Percentiles rank a stretch among this genome's conserved stretches.
Evolutionary conservation across 2,329 filamentous ascomycete genomes (phyloP).

Genomic region (Nemania sp.): DNA sequence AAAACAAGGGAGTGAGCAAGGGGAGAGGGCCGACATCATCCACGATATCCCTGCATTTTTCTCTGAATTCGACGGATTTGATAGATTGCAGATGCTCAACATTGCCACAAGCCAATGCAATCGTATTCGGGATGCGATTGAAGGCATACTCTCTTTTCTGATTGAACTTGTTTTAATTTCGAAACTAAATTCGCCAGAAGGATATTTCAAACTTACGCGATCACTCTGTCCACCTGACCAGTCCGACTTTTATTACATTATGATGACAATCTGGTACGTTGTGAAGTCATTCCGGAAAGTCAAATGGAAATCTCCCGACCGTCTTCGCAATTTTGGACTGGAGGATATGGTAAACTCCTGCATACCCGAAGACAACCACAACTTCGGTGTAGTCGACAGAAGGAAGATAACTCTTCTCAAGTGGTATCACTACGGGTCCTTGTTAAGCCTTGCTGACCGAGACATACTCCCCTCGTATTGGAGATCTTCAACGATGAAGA

Average conservation of each 20-base stretch:
- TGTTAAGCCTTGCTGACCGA: conserved; percentile 19
- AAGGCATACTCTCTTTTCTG: conserved; percentile 22
- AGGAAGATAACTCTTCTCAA: conserved; percentile 30
- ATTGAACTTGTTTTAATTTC: conserved; percentile 20
- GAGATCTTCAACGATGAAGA: conserved; percentile 14
- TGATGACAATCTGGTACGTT: conserved; percentile 37
- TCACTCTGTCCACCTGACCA: conserved; percentile 2
- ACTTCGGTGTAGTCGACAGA: conserved; percentile 22
- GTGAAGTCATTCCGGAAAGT: conserved; percentile 20
- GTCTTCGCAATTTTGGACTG: conserved; percentile 3
- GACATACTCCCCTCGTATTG: conserved; percentile 7
- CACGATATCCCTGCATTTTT: conserved; percentile 1
- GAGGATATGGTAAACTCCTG: conserved; percentile 16
- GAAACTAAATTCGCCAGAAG: not conserved
- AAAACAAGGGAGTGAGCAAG: not conserved
- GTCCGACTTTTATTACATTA: conserved; percentile 37
- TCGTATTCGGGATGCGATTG: conserved; percentile 26
- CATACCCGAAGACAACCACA: conserved; percentile 21
- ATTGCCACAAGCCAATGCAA: conserved; percentile 15
- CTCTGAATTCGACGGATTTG: conserved; percentile 2
- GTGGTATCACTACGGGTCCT: conserved; percentile 37
- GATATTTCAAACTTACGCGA: not conserved
- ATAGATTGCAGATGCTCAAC: conserved; percentile 9
- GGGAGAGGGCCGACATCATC: not conserved
- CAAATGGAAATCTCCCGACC: conserved; percentile 14